Base-by-base conservation (phyloP, 164 flowering plant genomes). In the Vitis amurensis region DNA sequence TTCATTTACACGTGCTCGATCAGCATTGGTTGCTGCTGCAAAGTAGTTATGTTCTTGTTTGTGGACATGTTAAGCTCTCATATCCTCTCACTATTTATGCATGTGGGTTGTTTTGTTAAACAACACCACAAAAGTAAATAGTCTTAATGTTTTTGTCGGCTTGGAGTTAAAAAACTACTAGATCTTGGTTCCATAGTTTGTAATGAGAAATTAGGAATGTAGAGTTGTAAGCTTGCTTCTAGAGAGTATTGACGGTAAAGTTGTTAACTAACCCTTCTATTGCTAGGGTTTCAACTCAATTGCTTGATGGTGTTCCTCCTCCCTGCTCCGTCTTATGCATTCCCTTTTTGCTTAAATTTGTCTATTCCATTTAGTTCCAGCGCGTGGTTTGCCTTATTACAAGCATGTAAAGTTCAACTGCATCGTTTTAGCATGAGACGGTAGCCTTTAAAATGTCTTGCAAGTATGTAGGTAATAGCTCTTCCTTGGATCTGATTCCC, bases 11-110 rank as follows among this genome's bases (percentile, higher is more conserved):
- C 72, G 73, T 53, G 94, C 95, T 57, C 84, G 97, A 69, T 62
- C 85, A 68, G 79, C 91, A 0, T 51, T 96, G 64, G 97, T 92
- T 65, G 95, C 95, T 71, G 88, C 92, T 44, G 91, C 87, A 13
- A 83, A 83, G 69, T 86, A 83, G 70, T 31, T 31, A 64, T 71
- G 14, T 52, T 66, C 58, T 9, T 50, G 13, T 17, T 16, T 30
- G 53, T 11, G 53, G 49, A 30, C 44, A 1, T 71, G 44, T 37
- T 37, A 3, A 37, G 27, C 44, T 37, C 44, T 37, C 44, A 3
- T 37, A 37, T 37, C 44, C 44, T 37, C n/a, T 6, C 19, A 8
- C 16, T 13, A 12, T 60, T 13, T 19, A 53, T 53, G 56, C 56
- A 53, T 53, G n/a, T 53, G 56, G n/a, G n/a, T 15, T 53, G 56